phyloP scores from a whole-genome alignment of 2,329 filamentous ascomycete genomes.

The Diaporthe capsici region DNA sequence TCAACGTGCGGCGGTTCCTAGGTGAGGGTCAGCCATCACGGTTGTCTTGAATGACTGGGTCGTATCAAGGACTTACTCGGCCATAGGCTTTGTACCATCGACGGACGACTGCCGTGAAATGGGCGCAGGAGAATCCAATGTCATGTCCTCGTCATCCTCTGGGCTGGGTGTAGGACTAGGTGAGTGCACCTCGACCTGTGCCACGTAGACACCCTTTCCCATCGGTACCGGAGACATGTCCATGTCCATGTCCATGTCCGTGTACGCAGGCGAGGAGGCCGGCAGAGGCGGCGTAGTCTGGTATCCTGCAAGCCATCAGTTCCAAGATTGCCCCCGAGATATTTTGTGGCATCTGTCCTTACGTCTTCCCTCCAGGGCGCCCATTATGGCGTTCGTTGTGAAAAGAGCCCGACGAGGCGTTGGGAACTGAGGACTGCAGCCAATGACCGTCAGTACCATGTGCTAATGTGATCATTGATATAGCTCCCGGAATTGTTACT shows the following conservation, averaged over 20 bases:
- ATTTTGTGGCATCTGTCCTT: slow-evolving; percentile 52
- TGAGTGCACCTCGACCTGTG: slow-evolving; percentile 77
- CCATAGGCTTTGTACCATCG: slow-evolving; percentile 64
- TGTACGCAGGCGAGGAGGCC: slow-evolving; percentile 81
- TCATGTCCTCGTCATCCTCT: slow-evolving; percentile 60
- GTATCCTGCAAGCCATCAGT: slow-evolving; percentile 67
- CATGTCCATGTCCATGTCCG: slow-evolving; percentile 75
- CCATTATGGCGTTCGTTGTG: slow-evolving; percentile 78
- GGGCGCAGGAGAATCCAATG: slow-evolving; percentile 70
- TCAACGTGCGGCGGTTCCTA: slow-evolving; percentile 75
- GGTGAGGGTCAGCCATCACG: slow-evolving; percentile 45
- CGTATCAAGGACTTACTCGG: slow-evolving; percentile 64
- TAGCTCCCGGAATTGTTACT: slow-evolving; percentile 46
- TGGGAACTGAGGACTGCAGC: slow-evolving; percentile 80
- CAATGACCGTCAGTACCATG: slow-evolving; percentile 42
- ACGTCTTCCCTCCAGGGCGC: slow-evolving; percentile 70
- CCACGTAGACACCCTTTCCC: slow-evolving; percentile 76
- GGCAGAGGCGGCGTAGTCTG: slow-evolving; percentile 88
- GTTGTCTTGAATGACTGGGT: neutral
- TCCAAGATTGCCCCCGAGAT: slow-evolving; percentile 27
- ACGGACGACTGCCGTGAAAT: slow-evolving; percentile 61
- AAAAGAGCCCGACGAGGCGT: slow-evolving; percentile 90
- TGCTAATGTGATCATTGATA: neutral
- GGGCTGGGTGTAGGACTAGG: slow-evolving; percentile 74
- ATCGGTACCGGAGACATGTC: slow-evolving; percentile 94